phyloP scores from a whole-genome alignment of 352 stramenopile species.

The Peronosclerospora sorghi region DNA sequence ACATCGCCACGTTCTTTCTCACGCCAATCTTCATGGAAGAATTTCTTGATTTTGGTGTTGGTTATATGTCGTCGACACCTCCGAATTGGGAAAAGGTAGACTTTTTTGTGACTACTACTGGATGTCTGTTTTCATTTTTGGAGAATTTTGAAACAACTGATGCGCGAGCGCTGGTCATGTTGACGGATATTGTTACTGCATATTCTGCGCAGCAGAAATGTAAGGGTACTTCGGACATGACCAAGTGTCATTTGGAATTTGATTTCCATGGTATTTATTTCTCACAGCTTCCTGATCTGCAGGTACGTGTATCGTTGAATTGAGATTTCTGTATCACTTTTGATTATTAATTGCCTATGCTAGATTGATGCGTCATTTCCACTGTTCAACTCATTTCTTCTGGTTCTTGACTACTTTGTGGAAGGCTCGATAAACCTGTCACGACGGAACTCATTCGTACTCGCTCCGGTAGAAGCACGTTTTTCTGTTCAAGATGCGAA shows the following conservation, averaged over 20 bases:
- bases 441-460: conserved; percentile 66
- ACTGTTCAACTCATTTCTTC: conserved; percentile 67
- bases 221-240: conserved; percentile 43
- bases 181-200: conserved; percentile 51
- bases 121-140: conserved; percentile 72
- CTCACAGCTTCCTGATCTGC: conserved; percentile 71
- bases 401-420: conserved; percentile 77
- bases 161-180: conserved; percentile 59
- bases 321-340: background rate
- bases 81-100: conserved; percentile 78
- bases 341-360: conserved; percentile 1
- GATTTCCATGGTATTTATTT: conserved; percentile 79
- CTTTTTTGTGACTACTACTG: conserved; percentile 46
- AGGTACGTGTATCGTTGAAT: conserved; percentile 25
- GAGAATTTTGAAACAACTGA: conserved; percentile 66
- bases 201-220: conserved; percentile 60
- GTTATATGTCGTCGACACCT: conserved; percentile 47
- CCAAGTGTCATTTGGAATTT: conserved; percentile 72
- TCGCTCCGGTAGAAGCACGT: conserved; percentile 70
- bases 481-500: conserved; percentile 82
- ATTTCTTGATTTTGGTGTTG: conserved; percentile 50
- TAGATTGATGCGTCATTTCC: conserved; percentile 80
- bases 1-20: conserved; percentile 57
- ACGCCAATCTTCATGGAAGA: conserved; percentile 36
- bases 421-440: conserved; percentile 39